Evolutionary conservation across 192 early-diverging fungal species (phyloP).

Genomic region (Coemansia sp.): DNA sequence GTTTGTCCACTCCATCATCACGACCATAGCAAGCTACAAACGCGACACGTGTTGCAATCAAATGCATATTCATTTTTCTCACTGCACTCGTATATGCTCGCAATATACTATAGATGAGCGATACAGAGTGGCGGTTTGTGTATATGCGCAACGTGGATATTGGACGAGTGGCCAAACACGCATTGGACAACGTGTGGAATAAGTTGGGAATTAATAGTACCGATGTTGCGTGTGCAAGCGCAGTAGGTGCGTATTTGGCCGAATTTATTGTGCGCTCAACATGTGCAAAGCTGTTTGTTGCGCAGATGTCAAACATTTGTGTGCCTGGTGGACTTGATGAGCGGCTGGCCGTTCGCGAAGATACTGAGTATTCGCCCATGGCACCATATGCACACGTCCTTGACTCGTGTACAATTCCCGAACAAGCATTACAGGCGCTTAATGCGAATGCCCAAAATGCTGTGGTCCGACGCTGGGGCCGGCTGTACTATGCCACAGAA

Average conservation of each 20-base stretch:
- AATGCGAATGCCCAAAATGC: slow-evolving; percentile 30
- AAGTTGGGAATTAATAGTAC: slow-evolving; percentile 13
- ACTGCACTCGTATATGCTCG: neutral
- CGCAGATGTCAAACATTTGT: neutral
- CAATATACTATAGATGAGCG: too few species aligned
- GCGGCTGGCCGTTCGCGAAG: slow-evolving; percentile 19
- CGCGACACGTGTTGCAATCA: neutral
- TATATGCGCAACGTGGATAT: slow-evolving; percentile 52
- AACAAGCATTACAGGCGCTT: slow-evolving; percentile 13
- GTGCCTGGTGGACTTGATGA: slow-evolving; percentile 11
- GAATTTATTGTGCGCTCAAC: slow-evolving; percentile 31
- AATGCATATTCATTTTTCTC: too few species aligned
- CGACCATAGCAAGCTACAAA: neutral
- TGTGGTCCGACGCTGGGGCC: slow-evolving; percentile 29
- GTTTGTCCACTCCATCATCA: neutral
- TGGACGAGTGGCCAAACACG: slow-evolving; percentile 12
- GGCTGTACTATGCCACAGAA: slow-evolving; percentile 24
- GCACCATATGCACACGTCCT: slow-evolving; percentile 25
- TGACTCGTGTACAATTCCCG: slow-evolving; percentile 10
- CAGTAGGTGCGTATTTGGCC: slow-evolving; percentile 31
- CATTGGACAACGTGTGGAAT: slow-evolving; percentile 23
- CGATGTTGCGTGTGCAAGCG: slow-evolving; percentile 22
- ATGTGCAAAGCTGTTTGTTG: slow-evolving; percentile 17
- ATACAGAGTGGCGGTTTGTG: slow-evolving; percentile 29
- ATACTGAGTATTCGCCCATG: slow-evolving; percentile 22